Evolutionary conservation across 768 basidiomycete genomes (phyloP).

Genomic region (Crepidotus variabilis): DNA sequence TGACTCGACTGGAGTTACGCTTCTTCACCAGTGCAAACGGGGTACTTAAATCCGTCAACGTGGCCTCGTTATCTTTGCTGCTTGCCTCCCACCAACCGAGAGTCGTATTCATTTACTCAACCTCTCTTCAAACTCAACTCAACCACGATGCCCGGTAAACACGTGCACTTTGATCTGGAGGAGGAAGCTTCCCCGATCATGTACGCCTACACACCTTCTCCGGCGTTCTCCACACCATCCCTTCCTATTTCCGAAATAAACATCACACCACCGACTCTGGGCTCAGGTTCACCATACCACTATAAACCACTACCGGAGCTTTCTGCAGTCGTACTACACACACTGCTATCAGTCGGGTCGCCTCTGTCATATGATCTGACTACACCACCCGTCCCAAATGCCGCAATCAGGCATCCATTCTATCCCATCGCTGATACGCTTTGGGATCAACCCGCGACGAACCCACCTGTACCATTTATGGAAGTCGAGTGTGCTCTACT

Average conservation of each 20-base stretch:
- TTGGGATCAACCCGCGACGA: slow-evolving; percentile 29
- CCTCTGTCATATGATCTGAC: slow-evolving; percentile 12
- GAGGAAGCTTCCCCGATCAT: slow-evolving; percentile 2
- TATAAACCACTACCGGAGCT: slow-evolving; percentile 4
- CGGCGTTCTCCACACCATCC: slow-evolving; percentile 13
- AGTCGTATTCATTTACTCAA: not conserved
- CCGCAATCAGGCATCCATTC: slow-evolving; percentile 6
- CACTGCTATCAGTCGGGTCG: not conserved
- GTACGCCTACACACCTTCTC: slow-evolving; percentile 13
- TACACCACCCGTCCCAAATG: slow-evolving; percentile 1
- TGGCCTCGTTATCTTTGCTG: not conserved
- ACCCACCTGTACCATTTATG: slow-evolving; percentile 29
- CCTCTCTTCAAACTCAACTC: not conserved
- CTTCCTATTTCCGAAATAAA: slow-evolving; percentile 7
- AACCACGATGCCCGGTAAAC: slow-evolving; percentile 24
- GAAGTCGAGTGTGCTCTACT: slow-evolving; percentile 26
- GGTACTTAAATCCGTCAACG: slow-evolving; percentile 2
- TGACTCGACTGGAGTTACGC: slow-evolving; percentile 5
- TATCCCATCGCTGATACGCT: slow-evolving; percentile 9
- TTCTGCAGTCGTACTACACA: not conserved
- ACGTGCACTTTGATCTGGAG: slow-evolving; percentile 12
- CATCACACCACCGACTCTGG: slow-evolving; percentile 10
- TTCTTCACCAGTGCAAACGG: not conserved
- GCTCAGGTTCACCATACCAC: slow-evolving; percentile 11
- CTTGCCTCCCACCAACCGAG: not conserved